Evolutionary conservation across 2,329 filamentous ascomycete species (phyloP), one percentile per base, ranked within the genome.

Genomic region (Macroventuria anomochaeta): DNA sequence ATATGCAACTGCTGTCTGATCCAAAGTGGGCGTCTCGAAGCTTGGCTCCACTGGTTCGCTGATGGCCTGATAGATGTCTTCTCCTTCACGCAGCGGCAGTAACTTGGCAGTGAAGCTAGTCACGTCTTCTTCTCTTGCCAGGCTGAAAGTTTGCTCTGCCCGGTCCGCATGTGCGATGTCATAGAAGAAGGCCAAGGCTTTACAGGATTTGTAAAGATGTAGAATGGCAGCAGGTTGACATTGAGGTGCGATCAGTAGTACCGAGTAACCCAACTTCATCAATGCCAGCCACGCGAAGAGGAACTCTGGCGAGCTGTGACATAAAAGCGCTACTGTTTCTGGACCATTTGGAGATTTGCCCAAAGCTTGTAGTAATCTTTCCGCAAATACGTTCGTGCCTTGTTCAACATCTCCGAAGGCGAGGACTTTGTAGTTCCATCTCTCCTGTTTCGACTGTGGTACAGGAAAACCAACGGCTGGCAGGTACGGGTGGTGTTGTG

Each of bases 281-380:
- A 88, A 72, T 0, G 79, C 85, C 2, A 88, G 73, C 84, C 84
- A 88, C 0, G 80, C 79, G 43, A 86, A 77, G 0, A 88, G 72
- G 48, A 88, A 86, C 8, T 83, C 78, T 0, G 80, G 66, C 0
- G 80, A 83, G 61, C 84, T 88, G 0, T 80, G 76, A 53, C 81
- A 83, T 0, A 88, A 67, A 8, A 88, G 64, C 0, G 80, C 85
- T 2, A 85, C 73, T 0, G 78, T 77, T 25, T 69, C 55, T 15
- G 63, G 53, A 33, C 32, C 56, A 41, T 49, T 38, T 29, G 42
- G 29, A 8, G 25, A 29, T 7, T 15, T 32, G 23, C 53, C 57
- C 37, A 73, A 17, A 13, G 26, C n/a, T 32, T 20, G 62, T 34
- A 11, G 61, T 1, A 79, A 60, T 2, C 64, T 50, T 13, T 60